Evolutionary conservation across 768 basidiomycete species (phyloP).

Genomic region (Pisolithus tinctorius): DNA sequence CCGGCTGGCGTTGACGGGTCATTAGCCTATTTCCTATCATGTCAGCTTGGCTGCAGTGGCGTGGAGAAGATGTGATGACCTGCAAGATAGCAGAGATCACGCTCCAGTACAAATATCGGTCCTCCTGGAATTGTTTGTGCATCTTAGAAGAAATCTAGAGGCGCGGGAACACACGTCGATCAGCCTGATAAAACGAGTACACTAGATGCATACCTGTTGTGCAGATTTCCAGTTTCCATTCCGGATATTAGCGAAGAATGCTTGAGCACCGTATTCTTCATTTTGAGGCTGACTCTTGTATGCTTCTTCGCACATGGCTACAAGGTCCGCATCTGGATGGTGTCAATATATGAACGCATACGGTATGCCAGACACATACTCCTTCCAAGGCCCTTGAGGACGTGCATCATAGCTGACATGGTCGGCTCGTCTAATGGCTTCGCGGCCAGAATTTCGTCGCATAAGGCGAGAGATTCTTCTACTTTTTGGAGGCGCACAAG

Average conservation of each 20-base stretch:
- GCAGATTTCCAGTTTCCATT: slow-evolving; percentile 81
- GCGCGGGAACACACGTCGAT: neutral
- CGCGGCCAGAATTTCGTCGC: slow-evolving; percentile 70
- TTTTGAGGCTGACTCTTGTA: slow-evolving; percentile 75
- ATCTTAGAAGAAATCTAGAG: slow-evolving; percentile 69
- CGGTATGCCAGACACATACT: slow-evolving; percentile 26
- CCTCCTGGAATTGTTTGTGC: slow-evolving; percentile 79
- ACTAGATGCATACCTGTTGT: slow-evolving; percentile 52
- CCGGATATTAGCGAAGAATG: slow-evolving; percentile 80
- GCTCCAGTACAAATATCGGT: slow-evolving; percentile 79
- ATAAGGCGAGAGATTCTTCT: slow-evolving; percentile 71
- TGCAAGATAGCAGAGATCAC: slow-evolving; percentile 76
- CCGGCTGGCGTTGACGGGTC: slow-evolving; percentile 53
- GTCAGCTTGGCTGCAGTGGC: slow-evolving; percentile 6
- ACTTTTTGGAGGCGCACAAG: slow-evolving; percentile 80
- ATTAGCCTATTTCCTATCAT: slow-evolving; percentile 48
- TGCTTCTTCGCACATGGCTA: slow-evolving; percentile 81
- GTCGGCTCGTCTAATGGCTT: slow-evolving; percentile 71
- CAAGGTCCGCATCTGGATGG: slow-evolving; percentile 62
- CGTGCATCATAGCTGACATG: slow-evolving; percentile 78
- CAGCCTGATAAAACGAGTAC: slow-evolving; percentile 1
- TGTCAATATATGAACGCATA: neutral
- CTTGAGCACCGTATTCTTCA: slow-evolving; percentile 78
- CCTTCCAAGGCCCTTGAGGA: slow-evolving; percentile 71
- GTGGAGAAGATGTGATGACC: slow-evolving; percentile 31